These are phyloP conservation scores for Santalum album DNA, from an alignment of 164 flowering plant species.

Conservation along the genomic window DNA sequence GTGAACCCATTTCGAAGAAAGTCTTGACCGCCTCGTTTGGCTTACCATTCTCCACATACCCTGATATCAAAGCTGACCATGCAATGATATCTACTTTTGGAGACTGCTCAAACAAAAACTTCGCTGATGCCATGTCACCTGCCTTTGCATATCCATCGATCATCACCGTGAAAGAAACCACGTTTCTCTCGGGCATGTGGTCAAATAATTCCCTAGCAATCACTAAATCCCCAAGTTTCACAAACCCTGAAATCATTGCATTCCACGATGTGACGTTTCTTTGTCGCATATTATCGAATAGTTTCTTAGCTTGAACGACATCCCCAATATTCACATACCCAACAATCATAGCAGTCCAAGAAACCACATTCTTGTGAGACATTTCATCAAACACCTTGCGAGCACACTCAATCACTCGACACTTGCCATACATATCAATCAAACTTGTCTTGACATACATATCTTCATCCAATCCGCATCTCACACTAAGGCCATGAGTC, in stretches of 20 bases:
- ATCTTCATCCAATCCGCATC: constrained; percentile 31
- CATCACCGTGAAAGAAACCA: constrained; percentile 48
- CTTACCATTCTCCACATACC: constrained; percentile 60
- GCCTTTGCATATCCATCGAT: constrained; percentile 63
- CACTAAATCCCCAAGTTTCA: constrained; percentile 32
- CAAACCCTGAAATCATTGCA: constrained; percentile 43
- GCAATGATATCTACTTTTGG: constrained; percentile 33
- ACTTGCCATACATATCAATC: constrained; percentile 58
- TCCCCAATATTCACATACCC: constrained; percentile 37
- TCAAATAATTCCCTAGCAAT: constrained; percentile 48
- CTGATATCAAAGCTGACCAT: constrained; percentile 64
- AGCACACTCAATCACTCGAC: constrained; percentile 30
- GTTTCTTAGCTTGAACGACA: constrained; percentile 28
- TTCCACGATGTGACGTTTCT: constrained; percentile 44
- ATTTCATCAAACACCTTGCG: constrained; percentile 54
- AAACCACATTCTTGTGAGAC: constrained; percentile 39
- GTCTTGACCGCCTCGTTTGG: constrained; percentile 41
- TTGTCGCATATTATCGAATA: constrained; percentile 29
- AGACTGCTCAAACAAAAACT: constrained; percentile 39
- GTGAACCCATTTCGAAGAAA: constrained; percentile 30
- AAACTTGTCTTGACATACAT: constrained; percentile 41
- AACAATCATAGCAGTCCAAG: constrained; percentile 67
- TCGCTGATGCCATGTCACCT: constrained; percentile 57
- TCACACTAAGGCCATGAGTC: constrained; percentile 40
- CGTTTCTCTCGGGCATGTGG: constrained; percentile 38